Conservation (phyloP, 768 basidiomycete species). For the Rhodotorula graminis region DNA sequence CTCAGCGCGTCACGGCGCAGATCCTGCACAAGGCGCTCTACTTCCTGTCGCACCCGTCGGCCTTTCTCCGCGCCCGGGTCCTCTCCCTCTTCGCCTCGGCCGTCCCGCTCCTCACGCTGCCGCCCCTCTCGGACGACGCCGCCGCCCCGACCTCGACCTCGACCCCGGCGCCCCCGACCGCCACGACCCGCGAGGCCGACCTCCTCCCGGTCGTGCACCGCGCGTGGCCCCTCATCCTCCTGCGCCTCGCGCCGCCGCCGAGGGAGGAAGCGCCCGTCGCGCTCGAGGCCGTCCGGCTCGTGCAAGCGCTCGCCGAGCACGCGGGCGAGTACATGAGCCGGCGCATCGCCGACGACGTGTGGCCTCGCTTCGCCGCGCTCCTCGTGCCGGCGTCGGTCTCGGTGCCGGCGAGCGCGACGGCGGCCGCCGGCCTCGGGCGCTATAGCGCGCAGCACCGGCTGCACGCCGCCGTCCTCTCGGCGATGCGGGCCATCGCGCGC, state of each 20-base stretch:
- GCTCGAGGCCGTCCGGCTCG: constrained; percentile 64
- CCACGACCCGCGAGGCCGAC: constrained; percentile 55
- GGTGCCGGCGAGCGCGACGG: constrained; percentile 55
- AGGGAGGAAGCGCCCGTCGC: constrained; percentile 68
- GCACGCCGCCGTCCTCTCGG: constrained; percentile 68
- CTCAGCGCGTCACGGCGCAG: constrained; percentile 71
- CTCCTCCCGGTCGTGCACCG: constrained; percentile 79
- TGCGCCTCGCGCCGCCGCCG: constrained; percentile 56
- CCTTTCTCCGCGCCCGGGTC: constrained; percentile 77
- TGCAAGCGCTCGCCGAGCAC: constrained; percentile 66
- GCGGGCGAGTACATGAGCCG: constrained; percentile 80
- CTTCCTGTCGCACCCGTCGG: constrained; percentile 85
- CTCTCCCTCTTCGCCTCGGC: constrained; percentile 68
- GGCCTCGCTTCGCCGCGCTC: constrained; percentile 72
- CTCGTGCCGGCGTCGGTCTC: constrained; percentile 48
- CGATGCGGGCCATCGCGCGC: constrained; percentile 64
- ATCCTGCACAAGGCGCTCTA: constrained; percentile 81
- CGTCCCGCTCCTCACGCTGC: constrained; percentile 58
- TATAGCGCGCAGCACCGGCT: constrained; percentile 59
- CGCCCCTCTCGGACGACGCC: background rate
- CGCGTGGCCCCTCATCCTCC: constrained; percentile 91
- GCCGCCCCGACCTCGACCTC: no score
- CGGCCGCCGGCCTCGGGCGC: constrained; percentile 57
- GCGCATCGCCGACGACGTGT: constrained; percentile 83
- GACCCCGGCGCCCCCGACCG: background rate